phyloP scores from a whole-genome alignment of 768 basidiomycete species.

The Obba rivulosa region DNA sequence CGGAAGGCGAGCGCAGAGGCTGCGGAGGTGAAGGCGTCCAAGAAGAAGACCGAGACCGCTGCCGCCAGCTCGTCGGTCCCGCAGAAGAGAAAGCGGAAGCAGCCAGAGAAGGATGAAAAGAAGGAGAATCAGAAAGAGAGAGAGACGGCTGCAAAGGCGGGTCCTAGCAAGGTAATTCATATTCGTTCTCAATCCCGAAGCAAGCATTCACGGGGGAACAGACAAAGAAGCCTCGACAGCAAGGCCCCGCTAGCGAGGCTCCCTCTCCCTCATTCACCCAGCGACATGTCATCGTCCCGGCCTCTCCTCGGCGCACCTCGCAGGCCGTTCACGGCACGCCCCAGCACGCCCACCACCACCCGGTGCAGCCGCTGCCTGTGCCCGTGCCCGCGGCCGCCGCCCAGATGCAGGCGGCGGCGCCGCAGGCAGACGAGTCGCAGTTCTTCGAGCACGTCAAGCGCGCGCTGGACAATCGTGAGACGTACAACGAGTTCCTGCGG shows the following conservation, averaged over 20 bases:
- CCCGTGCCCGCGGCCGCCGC: slow-evolving; percentile 6
- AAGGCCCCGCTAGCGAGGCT: slow-evolving; percentile 17
- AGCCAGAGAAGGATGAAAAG: slow-evolving; percentile 38
- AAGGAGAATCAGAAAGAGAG: slow-evolving; percentile 61
- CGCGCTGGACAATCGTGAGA: slow-evolving; percentile 64
- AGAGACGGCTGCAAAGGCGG: slow-evolving; percentile 19
- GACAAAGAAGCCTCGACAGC: slow-evolving; percentile 24
- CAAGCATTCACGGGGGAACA: background rate
- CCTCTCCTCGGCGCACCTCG: slow-evolving; percentile 22
- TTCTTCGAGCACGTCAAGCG: slow-evolving; percentile 84
- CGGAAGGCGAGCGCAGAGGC: slow-evolving; percentile 13
- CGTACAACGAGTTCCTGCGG: slow-evolving; percentile 93
- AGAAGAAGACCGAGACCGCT: slow-evolving; percentile 19
- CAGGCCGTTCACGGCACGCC: slow-evolving; percentile 8
- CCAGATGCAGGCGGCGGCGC: background rate
- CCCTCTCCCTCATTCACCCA: slow-evolving; percentile 23
- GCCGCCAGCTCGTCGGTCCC: slow-evolving; percentile 35
- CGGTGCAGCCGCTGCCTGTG: slow-evolving; percentile 8
- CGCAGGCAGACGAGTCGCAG: slow-evolving; percentile 2
- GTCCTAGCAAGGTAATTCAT: slow-evolving; percentile 21
- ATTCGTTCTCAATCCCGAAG: background rate
- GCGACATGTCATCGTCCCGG: slow-evolving; percentile 20
- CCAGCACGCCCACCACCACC: slow-evolving; percentile 11
- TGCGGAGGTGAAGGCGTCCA: slow-evolving; percentile 37
- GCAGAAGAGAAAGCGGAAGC: slow-evolving; percentile 67